Percentiles rank a stretch among this genome's conserved stretches.
phyloP scores from a whole-genome alignment of 2,329 filamentous ascomycete genomes.

The Hymenoscyphus scutula region DNA sequence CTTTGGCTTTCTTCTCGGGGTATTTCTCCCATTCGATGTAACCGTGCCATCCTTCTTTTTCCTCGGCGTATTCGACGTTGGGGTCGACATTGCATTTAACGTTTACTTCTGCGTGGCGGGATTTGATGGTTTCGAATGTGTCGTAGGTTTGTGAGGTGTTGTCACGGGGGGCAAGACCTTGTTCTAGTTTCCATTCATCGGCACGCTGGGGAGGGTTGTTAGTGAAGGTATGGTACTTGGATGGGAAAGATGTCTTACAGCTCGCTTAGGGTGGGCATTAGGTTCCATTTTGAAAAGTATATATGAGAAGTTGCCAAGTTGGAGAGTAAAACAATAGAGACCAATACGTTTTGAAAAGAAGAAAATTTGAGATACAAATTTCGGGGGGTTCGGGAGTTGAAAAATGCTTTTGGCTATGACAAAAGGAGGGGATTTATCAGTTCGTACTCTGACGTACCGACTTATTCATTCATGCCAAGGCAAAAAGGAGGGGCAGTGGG shows the following conservation, averaged over 20 bases:
- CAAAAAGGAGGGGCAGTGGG: constrained; percentile 2
- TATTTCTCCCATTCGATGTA: constrained; percentile 14
- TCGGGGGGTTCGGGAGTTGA: neutral
- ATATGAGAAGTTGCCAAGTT: neutral
- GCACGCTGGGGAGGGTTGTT: neutral
- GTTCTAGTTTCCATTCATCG: constrained; percentile 13
- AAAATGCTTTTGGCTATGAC: neutral
- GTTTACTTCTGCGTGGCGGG: neutral
- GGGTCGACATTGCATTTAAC: neutral
- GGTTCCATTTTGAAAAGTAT: neutral
- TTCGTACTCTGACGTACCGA: neutral
- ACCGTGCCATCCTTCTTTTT: constrained; percentile 9
- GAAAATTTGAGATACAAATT: neutral
- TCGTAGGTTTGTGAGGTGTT: neutral
- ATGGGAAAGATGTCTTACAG: neutral
- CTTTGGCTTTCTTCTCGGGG: constrained; percentile 12
- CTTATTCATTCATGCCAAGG: neutral
- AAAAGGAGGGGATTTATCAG: neutral
- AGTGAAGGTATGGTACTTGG: neutral
- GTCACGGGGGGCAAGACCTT: constrained; percentile 8
- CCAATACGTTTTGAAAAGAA: neutral
- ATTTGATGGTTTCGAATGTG: constrained; percentile 5
- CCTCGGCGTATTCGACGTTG: constrained; percentile 3
- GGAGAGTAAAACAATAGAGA: neutral
- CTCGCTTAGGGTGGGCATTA: neutral